phyloP scores from a whole-genome alignment of 169 alveolate genomes.

The Cryptosporidium tyzzeri region DNA sequence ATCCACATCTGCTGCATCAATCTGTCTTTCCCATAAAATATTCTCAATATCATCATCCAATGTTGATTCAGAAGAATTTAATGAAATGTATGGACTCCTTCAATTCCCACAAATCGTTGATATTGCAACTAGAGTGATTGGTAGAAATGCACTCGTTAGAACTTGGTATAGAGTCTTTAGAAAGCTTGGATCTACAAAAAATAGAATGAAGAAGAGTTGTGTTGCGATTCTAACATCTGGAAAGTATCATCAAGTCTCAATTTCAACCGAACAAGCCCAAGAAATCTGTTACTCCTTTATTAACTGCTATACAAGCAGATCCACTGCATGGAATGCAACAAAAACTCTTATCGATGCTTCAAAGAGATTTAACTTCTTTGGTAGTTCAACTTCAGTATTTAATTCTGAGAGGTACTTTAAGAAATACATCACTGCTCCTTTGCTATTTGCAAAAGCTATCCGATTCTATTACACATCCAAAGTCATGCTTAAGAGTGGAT shows the following conservation, averaged over 20 bases:
- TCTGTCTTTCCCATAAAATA: slow-evolving; percentile 40
- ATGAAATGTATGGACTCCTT: slow-evolving; percentile 49
- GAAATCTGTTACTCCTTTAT: slow-evolving; percentile 48
- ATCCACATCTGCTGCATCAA: slow-evolving; percentile 72
- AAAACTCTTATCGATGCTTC: slow-evolving; percentile 28
- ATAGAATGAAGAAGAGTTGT: slow-evolving; percentile 46
- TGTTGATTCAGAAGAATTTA: slow-evolving; percentile 18
- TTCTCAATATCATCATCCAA: slow-evolving; percentile 1
- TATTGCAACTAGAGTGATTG: slow-evolving; percentile 37
- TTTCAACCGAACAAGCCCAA: slow-evolving; percentile 37
- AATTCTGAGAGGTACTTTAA: slow-evolving; percentile 67
- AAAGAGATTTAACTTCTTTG: slow-evolving; percentile 51
- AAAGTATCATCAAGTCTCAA: slow-evolving; percentile 41
- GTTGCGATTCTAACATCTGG: slow-evolving; percentile 57
- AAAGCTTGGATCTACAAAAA: slow-evolving; percentile 18
- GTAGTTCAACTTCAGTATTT: slow-evolving; percentile 64
- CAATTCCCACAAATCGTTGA: slow-evolving; percentile 65
- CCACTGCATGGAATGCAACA: slow-evolving; percentile 41
- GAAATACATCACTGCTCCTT: slow-evolving; percentile 47
- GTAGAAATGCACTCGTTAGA: slow-evolving; percentile 44
- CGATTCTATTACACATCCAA: slow-evolving; percentile 53
- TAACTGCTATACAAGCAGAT: slow-evolving; percentile 46
- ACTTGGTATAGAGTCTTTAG: slow-evolving; percentile 39
- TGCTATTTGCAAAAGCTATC: slow-evolving; percentile 38
- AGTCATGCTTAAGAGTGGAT: slow-evolving; percentile 53